Base-by-base conservation (phyloP, 2,329 filamentous ascomycete species). In the Fusarium azukiicola region DNA sequence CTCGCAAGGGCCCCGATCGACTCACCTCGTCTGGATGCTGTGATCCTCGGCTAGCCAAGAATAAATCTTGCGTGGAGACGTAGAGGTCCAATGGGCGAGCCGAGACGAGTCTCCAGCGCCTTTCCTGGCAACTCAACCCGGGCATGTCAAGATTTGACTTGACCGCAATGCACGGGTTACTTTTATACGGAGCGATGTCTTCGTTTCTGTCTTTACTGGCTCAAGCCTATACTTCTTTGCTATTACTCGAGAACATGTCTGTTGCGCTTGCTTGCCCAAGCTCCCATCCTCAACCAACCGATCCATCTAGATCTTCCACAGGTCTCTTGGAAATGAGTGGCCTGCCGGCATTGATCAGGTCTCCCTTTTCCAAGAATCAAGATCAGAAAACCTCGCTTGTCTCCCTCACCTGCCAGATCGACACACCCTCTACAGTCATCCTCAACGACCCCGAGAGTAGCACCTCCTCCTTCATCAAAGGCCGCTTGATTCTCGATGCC, bases 51-150 rank as follows among this genome's bases (percentile, higher is more conserved):
- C 64, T 67, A 67, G 44, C 44, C 32, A 46, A 44, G 44, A 49
- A 44, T 36, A 47, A 38, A 36, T 32, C 63, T 50, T 36, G 64
- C 64, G 64, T 50, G 64, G 27, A 49, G 44, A 32, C 44, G 7
- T 19, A 17, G 14, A 67, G 64, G 38, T 67, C 64, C 46, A 67
- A 67, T 67, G 19, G 46, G 42, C n/a, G 11, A 49, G 63, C 58
- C 38, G 27, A 32, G 27, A 32, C 27, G 27, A 32, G 50, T 38
- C 32, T 46, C 17, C 12, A 54, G 64, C 21, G 27, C 67, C 63
- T 42, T 67, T 78, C 75, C 68, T 42, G 68, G 75, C 38, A 78
- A 50, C 49, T 76, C 47, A 27, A 67, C 44, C 64, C 72, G 76
- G 17, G 12, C 44, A 14, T 67, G 64, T 36, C 12, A 6, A 19